Conservation (phyloP, 192 early-diverging fungal species). For the Backusella mclennaniae region DNA sequence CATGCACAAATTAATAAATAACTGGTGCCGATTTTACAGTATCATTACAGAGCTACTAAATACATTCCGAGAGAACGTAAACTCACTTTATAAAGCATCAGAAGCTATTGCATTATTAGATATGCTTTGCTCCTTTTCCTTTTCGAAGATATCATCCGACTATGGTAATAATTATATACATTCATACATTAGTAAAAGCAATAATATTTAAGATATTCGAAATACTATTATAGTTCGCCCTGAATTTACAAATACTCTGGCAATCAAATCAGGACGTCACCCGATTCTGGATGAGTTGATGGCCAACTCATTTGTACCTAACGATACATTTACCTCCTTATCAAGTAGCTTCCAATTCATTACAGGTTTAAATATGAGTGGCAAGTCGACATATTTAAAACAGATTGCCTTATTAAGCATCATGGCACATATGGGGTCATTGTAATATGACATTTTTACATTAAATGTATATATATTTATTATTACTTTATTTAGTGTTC, state of each 20-base stretch:
- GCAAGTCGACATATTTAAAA: constrained; percentile 84
- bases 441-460: constrained; percentile 41
- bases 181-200: background rate
- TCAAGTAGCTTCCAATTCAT: constrained; percentile 69
- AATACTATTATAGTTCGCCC: constrained; percentile 55
- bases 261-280: constrained; percentile 73
- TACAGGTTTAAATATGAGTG: constrained; percentile 92
- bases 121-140: constrained; percentile 73
- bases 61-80: constrained; percentile 57
- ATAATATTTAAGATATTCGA: background rate
- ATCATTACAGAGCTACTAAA: constrained; percentile 10
- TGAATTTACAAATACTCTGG: constrained; percentile 76
- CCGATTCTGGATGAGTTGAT: constrained; percentile 63
- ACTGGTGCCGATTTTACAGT: background rate
- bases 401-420: constrained; percentile 76
- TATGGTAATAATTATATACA: background rate
- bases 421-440: constrained; percentile 86
- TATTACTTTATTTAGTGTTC: constrained; percentile 52
- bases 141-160: constrained; percentile 49
- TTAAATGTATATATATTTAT: background rate
- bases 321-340: constrained; percentile 62
- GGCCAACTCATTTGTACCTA: constrained; percentile 57
- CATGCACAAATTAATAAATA: background rate
- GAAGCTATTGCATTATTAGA: constrained; percentile 81
- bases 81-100: constrained; percentile 66